Base-by-base conservation (phyloP, 768 basidiomycete genomes). In the Clavaria fumosa region DNA sequence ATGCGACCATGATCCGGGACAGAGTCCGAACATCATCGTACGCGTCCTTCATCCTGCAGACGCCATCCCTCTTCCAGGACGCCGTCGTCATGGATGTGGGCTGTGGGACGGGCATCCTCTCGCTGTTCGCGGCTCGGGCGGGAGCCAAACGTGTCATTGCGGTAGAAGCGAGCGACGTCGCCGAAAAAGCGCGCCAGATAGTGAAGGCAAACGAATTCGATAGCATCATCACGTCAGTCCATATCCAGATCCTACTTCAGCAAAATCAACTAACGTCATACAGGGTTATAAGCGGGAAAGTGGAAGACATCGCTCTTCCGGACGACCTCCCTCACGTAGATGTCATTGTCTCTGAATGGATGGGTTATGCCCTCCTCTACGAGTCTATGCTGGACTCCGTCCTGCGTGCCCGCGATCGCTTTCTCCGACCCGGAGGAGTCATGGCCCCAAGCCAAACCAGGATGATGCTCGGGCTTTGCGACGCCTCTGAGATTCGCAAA, bases 361-460 rank as follows among this genome's bases (percentile, higher is more conserved):
- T 96, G 93, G 89, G 78, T 11, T 88, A 86, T 50, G 79, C 78
- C 1, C 62, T 88, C 17, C 68, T 96, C 15, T 96, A 96, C 56
- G 93, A 99, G 57, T 85, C 82, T 30, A 96, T 99, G 93, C 70
- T 97, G 23, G 93, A 96, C 55, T 93, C 90, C 2, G 93, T 99
- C 12, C 62, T 99, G 14, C 60, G 63, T 43, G 93, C 93, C 0
- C 70, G 93, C 12, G 89, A 96, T 54, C 69, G 79, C 15, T 96
- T 88, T 60, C 64, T 97, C 22, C 62, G 63, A 34, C 71, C 77
- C 0, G 57, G 53, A 4, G 89, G 91, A 1, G 59, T 95, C 18
- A 79, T 97, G 78, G 88, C 82, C 1, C 91, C 93, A 0, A 86
- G 80, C 45, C 86, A 96, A 46, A 83, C 77, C 45, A 67, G 73